A percentile compares a stretch with the other conserved stretches of the same genome.
These are phyloP conservation scores for Pseudopithomyces chartarum DNA, from an alignment of 2,329 filamentous ascomycete genomes.

Conservation along the genomic window DNA sequence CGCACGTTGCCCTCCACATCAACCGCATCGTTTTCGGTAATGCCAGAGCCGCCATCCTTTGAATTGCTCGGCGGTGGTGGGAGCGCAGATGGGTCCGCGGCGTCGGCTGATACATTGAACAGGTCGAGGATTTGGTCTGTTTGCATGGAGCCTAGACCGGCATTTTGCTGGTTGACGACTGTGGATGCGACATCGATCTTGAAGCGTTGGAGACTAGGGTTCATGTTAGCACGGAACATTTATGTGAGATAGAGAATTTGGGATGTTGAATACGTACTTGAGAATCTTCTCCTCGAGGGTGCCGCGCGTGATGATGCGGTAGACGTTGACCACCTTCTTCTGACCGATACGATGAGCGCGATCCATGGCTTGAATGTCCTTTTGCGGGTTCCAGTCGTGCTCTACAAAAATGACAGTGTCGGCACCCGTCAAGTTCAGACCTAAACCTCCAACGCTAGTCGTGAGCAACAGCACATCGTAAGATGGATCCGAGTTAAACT, in stretches of 20 bases:
- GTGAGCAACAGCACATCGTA: slow-evolving; percentile 94
- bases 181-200: slow-evolving; percentile 99
- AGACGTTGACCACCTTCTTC: slow-evolving; percentile 99
- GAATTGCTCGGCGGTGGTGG: slow-evolving; percentile 59
- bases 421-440: slow-evolving; percentile 92
- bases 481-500: slow-evolving; percentile 96
- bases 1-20: slow-evolving; percentile 85
- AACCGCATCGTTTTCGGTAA: slow-evolving; percentile 81
- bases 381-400: slow-evolving; percentile 99
- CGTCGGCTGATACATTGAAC: slow-evolving; percentile 71
- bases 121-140: slow-evolving; percentile 97
- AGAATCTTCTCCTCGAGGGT: slow-evolving; percentile 99
- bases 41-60: slow-evolving; percentile 67
- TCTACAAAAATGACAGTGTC: slow-evolving; percentile 99
- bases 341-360: slow-evolving; percentile 97
- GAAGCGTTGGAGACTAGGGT: slow-evolving; percentile 85
- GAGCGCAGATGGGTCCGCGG: slow-evolving; percentile 64
- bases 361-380: slow-evolving; percentile 98
- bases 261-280: slow-evolving; percentile 58
- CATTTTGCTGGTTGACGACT: slow-evolving; percentile 98
- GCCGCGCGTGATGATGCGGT: slow-evolving; percentile 92
- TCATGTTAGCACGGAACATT: slow-evolving; percentile 15
- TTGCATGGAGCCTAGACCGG: slow-evolving; percentile 92
- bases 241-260: background rate
- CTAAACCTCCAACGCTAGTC: slow-evolving; percentile 91